Evolutionary conservation across 2,329 filamentous ascomycete species (phyloP), one percentile per base, ranked within the genome.

Genomic region (Clarireedia paspali): DNA sequence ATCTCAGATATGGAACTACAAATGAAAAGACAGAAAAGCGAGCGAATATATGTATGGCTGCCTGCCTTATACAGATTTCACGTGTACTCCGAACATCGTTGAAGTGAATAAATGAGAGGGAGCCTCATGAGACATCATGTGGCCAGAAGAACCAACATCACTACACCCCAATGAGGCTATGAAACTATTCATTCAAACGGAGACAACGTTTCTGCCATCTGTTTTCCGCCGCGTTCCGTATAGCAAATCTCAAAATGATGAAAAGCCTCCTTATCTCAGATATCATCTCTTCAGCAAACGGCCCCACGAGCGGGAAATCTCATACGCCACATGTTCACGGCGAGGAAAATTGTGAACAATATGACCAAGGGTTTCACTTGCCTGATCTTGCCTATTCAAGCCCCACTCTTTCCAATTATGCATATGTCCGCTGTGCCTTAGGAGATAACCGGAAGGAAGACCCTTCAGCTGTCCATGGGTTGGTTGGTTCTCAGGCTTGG

Each of bases 391-490:
- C 44, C 42, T 53, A 42, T 42, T 42, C 39, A 42, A n/a, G 15
- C 39, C 9, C 39, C 39, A 42, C 39, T 17, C 14, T 42, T 14
- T 20, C 15, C 5, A 14, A 17, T 42, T 20, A 42, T 42, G 39
- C 39, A 42, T 4, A 42, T 12, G 1, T 20, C 17, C 15, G 9
- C 15, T 42, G 39, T 42, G 39, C 39, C 39, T 10, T 17, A 17
- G 39, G 15, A 42, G 39, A 42, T 17, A 4, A 5, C 20, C 3
- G 36, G 9, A 20, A 23, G 47, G 23, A 48, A 27, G 47, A 17
- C 34, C 40, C 34, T 23, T 54, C 52, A 54, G 45, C 52, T 34
- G 12, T 54, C 24, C 52, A 54, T 20, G 52, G 52, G 23, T 49
- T 42, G 23, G 45, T 54, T 54, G 5, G 23, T 4, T 54, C 34